phyloP scores from a whole-genome alignment of 768 basidiomycete species.

The Cyclocybe cylindracea region DNA sequence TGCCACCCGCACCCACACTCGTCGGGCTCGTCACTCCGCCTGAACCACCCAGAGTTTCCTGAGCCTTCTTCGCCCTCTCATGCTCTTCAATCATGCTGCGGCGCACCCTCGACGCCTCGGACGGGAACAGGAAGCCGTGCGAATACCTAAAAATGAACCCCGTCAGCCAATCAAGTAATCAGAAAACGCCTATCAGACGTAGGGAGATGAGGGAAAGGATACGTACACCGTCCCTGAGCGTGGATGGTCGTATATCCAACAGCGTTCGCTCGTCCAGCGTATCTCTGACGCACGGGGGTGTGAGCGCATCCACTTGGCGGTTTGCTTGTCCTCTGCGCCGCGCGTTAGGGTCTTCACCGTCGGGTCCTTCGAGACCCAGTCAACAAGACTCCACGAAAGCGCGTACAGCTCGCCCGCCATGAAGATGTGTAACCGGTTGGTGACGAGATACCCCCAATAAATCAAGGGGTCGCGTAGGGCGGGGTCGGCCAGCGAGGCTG shows the following conservation, averaged over 20 bases:
- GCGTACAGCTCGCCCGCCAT: conserved; percentile 97
- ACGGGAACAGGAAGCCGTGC: conserved; percentile 94
- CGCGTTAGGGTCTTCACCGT: conserved; percentile 62
- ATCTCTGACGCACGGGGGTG: conserved; percentile 81
- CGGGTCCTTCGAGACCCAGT: conserved; percentile 82
- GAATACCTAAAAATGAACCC: conserved; percentile 60
- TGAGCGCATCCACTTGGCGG: conserved; percentile 86
- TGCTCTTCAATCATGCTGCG: conserved; percentile 54
- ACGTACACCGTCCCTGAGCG: conserved; percentile 89
- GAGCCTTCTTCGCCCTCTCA: conserved; percentile 34
- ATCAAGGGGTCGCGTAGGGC: conserved; percentile 62
- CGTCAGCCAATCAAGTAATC: background rate
- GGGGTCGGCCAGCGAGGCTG: conserved; percentile 10
- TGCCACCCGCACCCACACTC: conserved; percentile 33
- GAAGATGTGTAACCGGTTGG: conserved; percentile 83
- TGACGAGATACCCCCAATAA: conserved; percentile 91
- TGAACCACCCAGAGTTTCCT: conserved; percentile 31
- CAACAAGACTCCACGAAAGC: conserved; percentile 83
- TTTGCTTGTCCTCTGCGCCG: conserved; percentile 93
- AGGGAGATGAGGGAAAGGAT: conserved; percentile 2
- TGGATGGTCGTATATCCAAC: conserved; percentile 99
- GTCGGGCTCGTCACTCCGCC: conserved; percentile 17
- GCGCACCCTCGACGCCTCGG: conserved; percentile 74
- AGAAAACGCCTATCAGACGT: conserved; percentile 1
- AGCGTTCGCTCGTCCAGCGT: conserved; percentile 89